Base-by-base conservation (phyloP, 169 alveolate species). In the Cryptosporidium bovis region DNA sequence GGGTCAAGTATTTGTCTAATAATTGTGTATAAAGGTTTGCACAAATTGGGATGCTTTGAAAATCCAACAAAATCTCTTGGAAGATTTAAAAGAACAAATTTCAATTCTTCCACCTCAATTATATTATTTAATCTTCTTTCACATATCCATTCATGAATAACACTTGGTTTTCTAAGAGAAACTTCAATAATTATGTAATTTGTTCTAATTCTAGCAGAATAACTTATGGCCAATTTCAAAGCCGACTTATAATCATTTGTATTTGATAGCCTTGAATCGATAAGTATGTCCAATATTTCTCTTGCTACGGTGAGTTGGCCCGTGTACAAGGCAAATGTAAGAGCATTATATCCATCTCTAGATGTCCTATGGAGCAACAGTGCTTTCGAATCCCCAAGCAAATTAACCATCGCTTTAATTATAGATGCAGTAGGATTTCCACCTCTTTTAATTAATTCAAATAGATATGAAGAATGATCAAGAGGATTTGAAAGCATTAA, bases 231-330 rank as follows among this genome's bases (percentile, higher is more conserved):
- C n/a, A 77, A 33, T 50, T 77, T 77, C 62, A 77, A 53, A 15
- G 87, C 87, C 31, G 66, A 46, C 27, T 48, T 77, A 60, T 62
- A 77, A 27, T 62, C 64, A 31, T 56, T 62, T 24, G 36, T 46
- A 27, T 77, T 62, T 10, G 71, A 77, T 18, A 18, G 44, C 15
- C 34, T 58, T 36, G 69, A 77, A 40, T 77, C 71, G 31, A 77
- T 31, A 16, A 77, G 64, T 15, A 77, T 77, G 36, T 77, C 71
- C 46, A 77, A 50, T 6, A 77, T 77, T 24, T 77, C 87, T 5
- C 87, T 33, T n/a, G 87, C 87, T 31, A 24, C 87, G 4, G 87
- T 62, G 31, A 77, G 33, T 60, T 77, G 69, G n/a, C 87, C 87
- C 40, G 69, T 77, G 50, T 56, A 77, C 3, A 77, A 29, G 29